Percentiles rank a stretch among this genome's conserved stretches.
Conservation (phyloP, 208 protist genomes). For the Leishmania guyanensis region DNA sequence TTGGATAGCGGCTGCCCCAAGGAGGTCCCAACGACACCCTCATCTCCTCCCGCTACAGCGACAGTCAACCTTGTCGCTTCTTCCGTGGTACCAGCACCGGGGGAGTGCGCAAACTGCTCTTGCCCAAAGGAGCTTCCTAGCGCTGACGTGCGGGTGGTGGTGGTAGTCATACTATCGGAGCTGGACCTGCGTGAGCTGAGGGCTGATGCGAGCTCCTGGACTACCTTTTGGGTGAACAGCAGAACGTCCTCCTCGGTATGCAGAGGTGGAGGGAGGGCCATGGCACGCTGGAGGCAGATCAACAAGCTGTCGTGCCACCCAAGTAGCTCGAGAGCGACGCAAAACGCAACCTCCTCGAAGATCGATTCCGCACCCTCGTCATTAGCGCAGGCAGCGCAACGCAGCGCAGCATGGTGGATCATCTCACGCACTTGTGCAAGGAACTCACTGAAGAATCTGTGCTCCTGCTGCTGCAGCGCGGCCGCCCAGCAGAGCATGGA, state of each 20-base stretch:
- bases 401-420: slow-evolving; percentile 10
- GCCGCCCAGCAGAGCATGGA: slow-evolving; percentile 33
- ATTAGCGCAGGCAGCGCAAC: slow-evolving; percentile 13
- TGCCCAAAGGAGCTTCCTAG: slow-evolving; percentile 23
- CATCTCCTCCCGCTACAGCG: background rate
- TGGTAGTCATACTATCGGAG: slow-evolving; percentile 17
- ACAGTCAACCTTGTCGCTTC: background rate
- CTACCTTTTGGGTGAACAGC: slow-evolving; percentile 6
- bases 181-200: slow-evolving; percentile 13
- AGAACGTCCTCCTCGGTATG: slow-evolving; percentile 15
- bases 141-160: slow-evolving; percentile 24
- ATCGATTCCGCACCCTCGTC: slow-evolving; percentile 4
- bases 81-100: background rate
- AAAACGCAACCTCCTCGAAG: slow-evolving; percentile 22
- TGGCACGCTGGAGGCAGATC: slow-evolving; percentile 9
- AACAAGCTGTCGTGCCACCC: slow-evolving; percentile 29
- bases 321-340: slow-evolving; percentile 25
- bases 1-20: background rate
- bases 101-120: background rate
- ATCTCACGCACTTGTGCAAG: slow-evolving; percentile 14
- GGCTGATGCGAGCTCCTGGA: slow-evolving; percentile 15
- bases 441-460: slow-evolving; percentile 27
- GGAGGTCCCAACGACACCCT: background rate
- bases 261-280: background rate
- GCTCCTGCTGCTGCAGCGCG: slow-evolving; percentile 1